phyloP scores from a whole-genome alignment of 2,329 filamentous ascomycete species.

The Calonectria pteridis region DNA sequence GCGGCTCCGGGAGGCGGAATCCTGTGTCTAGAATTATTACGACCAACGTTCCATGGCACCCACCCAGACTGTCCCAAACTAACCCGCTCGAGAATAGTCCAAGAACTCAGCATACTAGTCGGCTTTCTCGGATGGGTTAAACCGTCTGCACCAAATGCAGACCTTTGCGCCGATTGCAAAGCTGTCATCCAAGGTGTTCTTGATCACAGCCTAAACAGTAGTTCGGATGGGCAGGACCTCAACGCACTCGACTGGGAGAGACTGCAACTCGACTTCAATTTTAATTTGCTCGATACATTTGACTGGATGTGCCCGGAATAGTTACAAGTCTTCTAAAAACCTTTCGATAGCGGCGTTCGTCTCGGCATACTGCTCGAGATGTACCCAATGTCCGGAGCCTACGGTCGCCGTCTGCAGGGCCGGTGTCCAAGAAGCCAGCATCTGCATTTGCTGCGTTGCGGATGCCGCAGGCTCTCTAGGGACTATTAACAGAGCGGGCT shows the following conservation, averaged over 20 bases:
- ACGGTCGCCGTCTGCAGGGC: constrained; percentile 53
- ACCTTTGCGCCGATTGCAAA: constrained; percentile 61
- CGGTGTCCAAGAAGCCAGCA: constrained; percentile 43
- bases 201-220: constrained; percentile 60
- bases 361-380: constrained; percentile 44
- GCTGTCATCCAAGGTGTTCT: constrained; percentile 63
- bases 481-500: constrained; percentile 42
- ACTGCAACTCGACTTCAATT: constrained; percentile 55
- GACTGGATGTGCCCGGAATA: constrained; percentile 55
- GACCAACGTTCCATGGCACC: constrained; percentile 52
- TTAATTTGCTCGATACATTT: constrained; percentile 63
- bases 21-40: constrained; percentile 63
- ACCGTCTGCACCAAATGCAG: constrained; percentile 61
- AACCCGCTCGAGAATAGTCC: constrained; percentile 62
- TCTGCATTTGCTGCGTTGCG: constrained; percentile 39
- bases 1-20: constrained; percentile 63
- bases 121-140: constrained; percentile 65
- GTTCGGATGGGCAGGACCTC: constrained; percentile 35
- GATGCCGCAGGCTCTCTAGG: constrained; percentile 29
- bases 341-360: constrained; percentile 41
- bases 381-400: constrained; percentile 51
- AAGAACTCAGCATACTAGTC: constrained; percentile 64
- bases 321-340: constrained; percentile 27
- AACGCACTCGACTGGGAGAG: constrained; percentile 52
- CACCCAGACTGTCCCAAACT: constrained; percentile 51